phyloP scores from a whole-genome alignment of 176 grass and related monocot genomes.

The Oryza australiensis region DNA sequence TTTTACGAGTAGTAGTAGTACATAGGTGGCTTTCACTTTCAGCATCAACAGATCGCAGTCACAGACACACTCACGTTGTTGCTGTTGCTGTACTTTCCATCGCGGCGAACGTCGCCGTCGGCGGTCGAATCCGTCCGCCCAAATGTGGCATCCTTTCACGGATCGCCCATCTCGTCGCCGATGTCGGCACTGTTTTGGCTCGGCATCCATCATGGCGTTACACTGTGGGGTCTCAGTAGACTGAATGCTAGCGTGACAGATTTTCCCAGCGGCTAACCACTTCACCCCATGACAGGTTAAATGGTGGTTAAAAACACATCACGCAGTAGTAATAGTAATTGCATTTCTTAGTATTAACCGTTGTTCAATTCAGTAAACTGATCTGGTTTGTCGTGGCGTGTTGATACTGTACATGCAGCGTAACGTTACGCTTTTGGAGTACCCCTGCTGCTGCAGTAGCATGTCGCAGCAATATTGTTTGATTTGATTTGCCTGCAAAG shows the following conservation, averaged over 20 bases:
- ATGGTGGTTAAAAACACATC: background rate
- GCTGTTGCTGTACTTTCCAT: background rate
- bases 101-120: background rate
- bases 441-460: background rate
- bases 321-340: too few species aligned
- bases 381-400: constrained; percentile 35
- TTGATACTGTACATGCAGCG: background rate
- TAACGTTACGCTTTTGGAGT: background rate
- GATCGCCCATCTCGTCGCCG: background rate
- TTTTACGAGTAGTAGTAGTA: too few species aligned
- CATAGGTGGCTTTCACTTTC: too few species aligned
- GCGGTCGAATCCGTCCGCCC: background rate
- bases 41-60: background rate
- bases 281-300: background rate
- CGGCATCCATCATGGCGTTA: constrained; percentile 8
- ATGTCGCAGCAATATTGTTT: constrained; percentile 11
- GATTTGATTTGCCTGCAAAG: background rate
- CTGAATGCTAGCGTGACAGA: background rate
- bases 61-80: background rate
- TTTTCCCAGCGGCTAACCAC: background rate
- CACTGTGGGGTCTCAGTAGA: background rate
- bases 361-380: background rate
- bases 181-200: constrained; percentile 46
- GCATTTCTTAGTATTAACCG: background rate
- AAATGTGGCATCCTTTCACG: constrained; percentile 17